A percentile compares a stretch with the other conserved stretches of the same genome.
Evolutionary conservation across 352 stramenopile species (phyloP).

Genomic region (Peronospora farinosa): DNA sequence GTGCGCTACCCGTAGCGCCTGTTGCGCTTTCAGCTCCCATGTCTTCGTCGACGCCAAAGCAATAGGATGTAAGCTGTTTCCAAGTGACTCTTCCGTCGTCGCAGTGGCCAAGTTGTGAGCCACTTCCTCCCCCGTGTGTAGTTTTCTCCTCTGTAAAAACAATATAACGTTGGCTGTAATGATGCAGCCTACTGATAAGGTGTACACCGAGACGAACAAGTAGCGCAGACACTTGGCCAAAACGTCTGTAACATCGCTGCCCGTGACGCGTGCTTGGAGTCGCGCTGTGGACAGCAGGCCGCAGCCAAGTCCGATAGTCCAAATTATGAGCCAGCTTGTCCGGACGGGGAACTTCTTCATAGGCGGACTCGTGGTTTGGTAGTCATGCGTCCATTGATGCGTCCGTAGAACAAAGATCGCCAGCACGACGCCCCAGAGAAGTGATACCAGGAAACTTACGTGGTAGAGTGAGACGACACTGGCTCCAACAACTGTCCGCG

Average conservation of each 20-base stretch:
- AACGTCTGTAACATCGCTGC: slow-evolving; percentile 7
- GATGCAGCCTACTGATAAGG: slow-evolving; percentile 29
- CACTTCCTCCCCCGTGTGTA: slow-evolving; percentile 12
- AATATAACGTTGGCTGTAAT: slow-evolving; percentile 31
- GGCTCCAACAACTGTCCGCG: slow-evolving; percentile 37
- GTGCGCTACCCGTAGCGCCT: slow-evolving; percentile 26
- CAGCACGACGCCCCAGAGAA: slow-evolving; percentile 49
- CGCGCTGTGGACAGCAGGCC: slow-evolving; percentile 36
- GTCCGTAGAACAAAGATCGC: slow-evolving; percentile 39
- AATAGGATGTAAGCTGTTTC: slow-evolving; percentile 11
- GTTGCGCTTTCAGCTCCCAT: slow-evolving; percentile 24
- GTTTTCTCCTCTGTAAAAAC: slow-evolving; percentile 16
- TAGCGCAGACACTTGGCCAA: slow-evolving; percentile 24
- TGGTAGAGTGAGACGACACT: slow-evolving; percentile 33
- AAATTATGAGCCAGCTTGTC: slow-evolving; percentile 40
- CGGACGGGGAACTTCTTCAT: slow-evolving; percentile 40
- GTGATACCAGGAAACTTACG: slow-evolving; percentile 36
- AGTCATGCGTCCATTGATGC: slow-evolving; percentile 10
- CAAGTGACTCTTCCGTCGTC: slow-evolving; percentile 16
- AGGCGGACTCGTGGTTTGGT: slow-evolving; percentile 9
- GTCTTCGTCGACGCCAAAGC: slow-evolving; percentile 26
- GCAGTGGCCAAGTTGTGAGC: slow-evolving; percentile 7
- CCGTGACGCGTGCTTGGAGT: slow-evolving; percentile 22
- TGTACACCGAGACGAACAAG: slow-evolving; percentile 28
- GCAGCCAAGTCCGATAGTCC: slow-evolving; percentile 37